These are phyloP conservation scores for Diplodia scrobiculata DNA, from an alignment of 2,329 filamentous ascomycete species.

Conservation along the genomic window DNA sequence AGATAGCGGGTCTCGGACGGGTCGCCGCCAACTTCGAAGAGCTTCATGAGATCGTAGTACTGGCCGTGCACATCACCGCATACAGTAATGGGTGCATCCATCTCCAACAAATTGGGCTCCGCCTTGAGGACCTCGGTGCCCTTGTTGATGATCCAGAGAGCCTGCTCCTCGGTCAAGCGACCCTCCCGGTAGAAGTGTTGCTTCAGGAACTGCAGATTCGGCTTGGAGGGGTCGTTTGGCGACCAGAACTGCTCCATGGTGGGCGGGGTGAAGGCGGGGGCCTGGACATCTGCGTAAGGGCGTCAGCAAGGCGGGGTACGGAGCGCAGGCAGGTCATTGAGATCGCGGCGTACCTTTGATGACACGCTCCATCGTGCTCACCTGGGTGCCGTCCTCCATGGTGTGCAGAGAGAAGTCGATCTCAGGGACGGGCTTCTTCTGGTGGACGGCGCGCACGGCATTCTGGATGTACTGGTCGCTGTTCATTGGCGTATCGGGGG, in stretches of 20 bases:
- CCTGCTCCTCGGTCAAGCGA: slow-evolving; percentile 94
- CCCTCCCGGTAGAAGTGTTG: slow-evolving; percentile 98
- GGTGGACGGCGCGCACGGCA: slow-evolving; percentile 84
- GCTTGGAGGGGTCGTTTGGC: slow-evolving; percentile 80
- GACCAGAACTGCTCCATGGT: slow-evolving; percentile 94
- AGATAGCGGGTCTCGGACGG: slow-evolving; percentile 95
- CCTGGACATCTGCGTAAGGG: slow-evolving; percentile 78
- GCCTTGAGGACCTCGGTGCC: slow-evolving; percentile 84
- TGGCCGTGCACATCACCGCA: slow-evolving; percentile 98
- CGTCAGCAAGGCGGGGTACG: slow-evolving; percentile 35
- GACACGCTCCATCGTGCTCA: slow-evolving; percentile 92
- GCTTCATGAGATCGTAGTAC: slow-evolving; percentile 99
- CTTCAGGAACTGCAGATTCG: slow-evolving; percentile 91
- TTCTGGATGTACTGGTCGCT: slow-evolving; percentile 68
- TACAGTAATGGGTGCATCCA: slow-evolving; percentile 98
- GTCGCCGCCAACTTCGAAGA: slow-evolving; percentile 97
- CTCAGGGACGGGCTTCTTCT: slow-evolving; percentile 94
- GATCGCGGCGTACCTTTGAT: slow-evolving; percentile 77
- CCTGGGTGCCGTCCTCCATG: slow-evolving; percentile 95
- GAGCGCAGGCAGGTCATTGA: slow-evolving; percentile 30
- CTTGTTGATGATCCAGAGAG: slow-evolving; percentile 87
- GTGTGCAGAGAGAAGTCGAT: slow-evolving; percentile 98
- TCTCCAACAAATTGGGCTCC: slow-evolving; percentile 95
- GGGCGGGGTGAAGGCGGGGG: slow-evolving; percentile 88
- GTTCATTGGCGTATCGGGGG: slow-evolving; percentile 39